These are phyloP conservation scores for Trypanosoma rangeli DNA, from an alignment of 208 protist genomes.

Conservation along the genomic window DNA sequence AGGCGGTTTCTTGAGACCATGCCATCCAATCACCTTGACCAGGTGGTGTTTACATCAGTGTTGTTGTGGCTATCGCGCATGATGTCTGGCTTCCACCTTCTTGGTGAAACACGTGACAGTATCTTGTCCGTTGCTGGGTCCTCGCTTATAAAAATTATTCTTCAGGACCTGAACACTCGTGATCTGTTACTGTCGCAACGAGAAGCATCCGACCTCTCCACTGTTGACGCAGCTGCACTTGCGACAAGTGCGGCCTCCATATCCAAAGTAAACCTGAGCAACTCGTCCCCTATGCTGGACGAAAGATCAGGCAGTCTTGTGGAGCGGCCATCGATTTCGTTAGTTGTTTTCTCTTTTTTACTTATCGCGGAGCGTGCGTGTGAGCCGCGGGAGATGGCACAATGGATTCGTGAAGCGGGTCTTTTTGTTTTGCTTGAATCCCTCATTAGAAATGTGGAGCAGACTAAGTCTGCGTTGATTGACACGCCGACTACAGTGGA, in stretches of 20 bases:
- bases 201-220: neutral
- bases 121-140: constrained; percentile 37
- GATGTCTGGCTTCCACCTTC: constrained; percentile 34
- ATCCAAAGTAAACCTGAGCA: neutral
- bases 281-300: neutral
- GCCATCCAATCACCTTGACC: constrained; percentile 63
- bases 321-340: constrained; percentile 49
- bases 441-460: constrained; percentile 40
- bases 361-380: constrained; percentile 41
- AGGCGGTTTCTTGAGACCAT: constrained; percentile 50
- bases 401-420: constrained; percentile 34
- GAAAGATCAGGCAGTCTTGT: constrained; percentile 14
- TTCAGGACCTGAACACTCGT: constrained; percentile 1
- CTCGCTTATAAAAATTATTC: constrained; percentile 33
- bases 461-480: constrained; percentile 48
- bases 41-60: constrained; percentile 63
- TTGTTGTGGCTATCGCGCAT: constrained; percentile 67
- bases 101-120: constrained; percentile 20
- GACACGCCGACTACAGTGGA: constrained; percentile 60
- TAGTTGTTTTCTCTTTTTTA: constrained; percentile 53
- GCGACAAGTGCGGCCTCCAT: neutral
- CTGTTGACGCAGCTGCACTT: neutral
- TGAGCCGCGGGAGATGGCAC: constrained; percentile 19
- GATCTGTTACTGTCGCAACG: neutral
- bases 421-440: constrained; percentile 31